Conservation (phyloP, 305 asterid species). For the Caryopteris hybrid region DNA sequence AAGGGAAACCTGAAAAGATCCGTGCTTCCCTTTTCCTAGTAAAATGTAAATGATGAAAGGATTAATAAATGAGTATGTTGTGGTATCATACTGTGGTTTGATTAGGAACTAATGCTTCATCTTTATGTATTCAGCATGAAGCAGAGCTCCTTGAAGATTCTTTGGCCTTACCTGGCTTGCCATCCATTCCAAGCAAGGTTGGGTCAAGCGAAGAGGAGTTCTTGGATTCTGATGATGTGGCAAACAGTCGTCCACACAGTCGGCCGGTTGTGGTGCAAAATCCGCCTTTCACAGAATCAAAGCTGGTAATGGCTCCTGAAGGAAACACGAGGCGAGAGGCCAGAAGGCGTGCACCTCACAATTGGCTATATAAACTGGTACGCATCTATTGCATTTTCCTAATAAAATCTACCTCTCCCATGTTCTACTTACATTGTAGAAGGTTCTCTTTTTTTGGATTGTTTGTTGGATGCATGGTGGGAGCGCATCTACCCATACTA, state of each 20-base stretch:
- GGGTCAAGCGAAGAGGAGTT: conserved; percentile 93
- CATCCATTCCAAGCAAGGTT: conserved; percentile 74
- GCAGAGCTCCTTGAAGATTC: conserved; percentile 87
- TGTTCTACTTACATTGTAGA: background rate
- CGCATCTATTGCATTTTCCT: conserved; percentile 15
- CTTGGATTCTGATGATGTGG: conserved; percentile 84
- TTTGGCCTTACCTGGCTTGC: conserved; percentile 75
- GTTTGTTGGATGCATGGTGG: background rate
- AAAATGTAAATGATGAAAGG: background rate
- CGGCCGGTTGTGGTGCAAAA: conserved; percentile 40
- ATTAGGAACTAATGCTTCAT: background rate
- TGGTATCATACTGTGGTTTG: background rate
- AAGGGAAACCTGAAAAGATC: background rate
- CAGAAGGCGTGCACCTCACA: conserved; percentile 54
- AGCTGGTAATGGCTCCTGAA: conserved; percentile 44
- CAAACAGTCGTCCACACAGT: conserved; percentile 52
- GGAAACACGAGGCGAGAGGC: conserved; percentile 54
- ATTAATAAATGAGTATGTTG: background rate
- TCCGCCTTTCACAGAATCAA: conserved; percentile 53
- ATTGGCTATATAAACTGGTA: conserved; percentile 87
- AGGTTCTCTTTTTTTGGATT: background rate
- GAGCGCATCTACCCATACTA: too few relatives aligned
- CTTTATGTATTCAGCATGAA: conserved; percentile 61
- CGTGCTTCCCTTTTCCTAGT: background rate
- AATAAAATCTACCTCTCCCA: background rate